Conservation (phyloP, 2,329 filamentous ascomycete genomes). For the Ceratocystis eucalypticola region DNA sequence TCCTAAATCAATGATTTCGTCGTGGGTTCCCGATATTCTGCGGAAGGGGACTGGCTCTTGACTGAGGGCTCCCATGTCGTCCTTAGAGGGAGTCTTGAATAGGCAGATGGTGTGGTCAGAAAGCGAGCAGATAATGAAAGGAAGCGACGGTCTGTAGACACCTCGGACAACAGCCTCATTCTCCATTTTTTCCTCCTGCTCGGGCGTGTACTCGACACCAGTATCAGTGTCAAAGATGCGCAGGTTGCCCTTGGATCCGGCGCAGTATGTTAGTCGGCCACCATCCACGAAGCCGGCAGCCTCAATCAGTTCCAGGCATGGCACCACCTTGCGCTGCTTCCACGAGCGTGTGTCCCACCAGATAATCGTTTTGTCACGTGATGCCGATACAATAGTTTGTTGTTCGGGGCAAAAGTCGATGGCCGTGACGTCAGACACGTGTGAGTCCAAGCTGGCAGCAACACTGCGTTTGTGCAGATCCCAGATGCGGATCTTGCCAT, state of each 20-base stretch:
- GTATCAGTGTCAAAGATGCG: conserved; percentile 70
- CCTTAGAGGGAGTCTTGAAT: conserved; percentile 37
- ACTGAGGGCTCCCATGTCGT: conserved; percentile 14
- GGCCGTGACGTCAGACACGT: conserved; percentile 85
- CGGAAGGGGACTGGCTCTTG: conserved; percentile 42
- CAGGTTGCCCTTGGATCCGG: conserved; percentile 68
- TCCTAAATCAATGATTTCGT: conserved; percentile 90
- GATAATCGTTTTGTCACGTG: conserved; percentile 86
- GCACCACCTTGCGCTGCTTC: conserved; percentile 68
- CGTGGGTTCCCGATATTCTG: conserved; percentile 87
- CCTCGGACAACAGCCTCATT: conserved; percentile 57
- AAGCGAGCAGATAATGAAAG: conserved; percentile 68
- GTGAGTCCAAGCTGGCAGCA: conserved; percentile 69
- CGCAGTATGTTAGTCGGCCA: conserved; percentile 64
- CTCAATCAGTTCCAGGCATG: conserved; percentile 75
- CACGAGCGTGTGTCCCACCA: conserved; percentile 81
- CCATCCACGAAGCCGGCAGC: conserved; percentile 63
- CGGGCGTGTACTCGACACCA: conserved; percentile 64
- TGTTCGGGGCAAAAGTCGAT: conserved; percentile 67
- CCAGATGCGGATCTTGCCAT: conserved; percentile 85
- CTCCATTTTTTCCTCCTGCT: conserved; percentile 50
- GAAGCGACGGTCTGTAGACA: conserved; percentile 49
- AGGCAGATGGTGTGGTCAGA: conserved; percentile 78
- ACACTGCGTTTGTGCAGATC: conserved; percentile 73
- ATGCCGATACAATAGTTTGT: conserved; percentile 65